Base-by-base conservation (phyloP, 495 filamentous ascomycete species). In the Astrothelium macrocarpum region DNA sequence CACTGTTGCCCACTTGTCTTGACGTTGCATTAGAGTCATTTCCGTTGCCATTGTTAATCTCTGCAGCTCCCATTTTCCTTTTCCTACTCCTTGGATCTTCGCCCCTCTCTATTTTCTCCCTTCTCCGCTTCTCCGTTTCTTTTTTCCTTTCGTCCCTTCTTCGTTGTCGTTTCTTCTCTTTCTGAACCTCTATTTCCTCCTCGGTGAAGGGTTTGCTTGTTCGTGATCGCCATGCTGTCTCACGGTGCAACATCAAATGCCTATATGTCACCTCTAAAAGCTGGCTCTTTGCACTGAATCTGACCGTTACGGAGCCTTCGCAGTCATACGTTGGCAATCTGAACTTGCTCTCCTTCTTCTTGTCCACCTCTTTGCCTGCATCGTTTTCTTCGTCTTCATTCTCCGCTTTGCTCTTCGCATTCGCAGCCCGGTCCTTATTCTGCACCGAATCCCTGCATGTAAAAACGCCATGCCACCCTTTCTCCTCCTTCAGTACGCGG, bases 251-350 rank as follows among this genome's bases (percentile, higher is more conserved):
- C 49, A 56, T 56, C 49, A 56, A 66, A 59, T 70, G 68, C 32
- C 63, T 31, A 32, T 70, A 70, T 31, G 58, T 62, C 7, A 70
- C 64, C 16, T 70, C 66, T 11, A 68, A 63, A 2, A 53, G 23
- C 32, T 46, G 28, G 25, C 65, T 32, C 7, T 20, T 45, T 1
- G 14, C 7, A 14, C 53, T 61, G 59, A 65, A 70, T 64, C 66
- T 70, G 16, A 70, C 66, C 46, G 63, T 70, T 4, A 70, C 56
- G 36, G 59, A 64, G 1, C 68, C 68, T 43, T 68, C 68, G 63
- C 68, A 70, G 56, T 70, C 68, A 34, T 66, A 70, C 28, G 68
- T 70, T 18, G 66, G 63, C 61, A 68, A 68, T 58, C 63, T 62
- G 3, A 45, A 14, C 32, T 26, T 39, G 49, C 49, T 49, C 45